phyloP scores from a whole-genome alignment of 108 stramenopile species.

The Licmophora abbreviata region DNA sequence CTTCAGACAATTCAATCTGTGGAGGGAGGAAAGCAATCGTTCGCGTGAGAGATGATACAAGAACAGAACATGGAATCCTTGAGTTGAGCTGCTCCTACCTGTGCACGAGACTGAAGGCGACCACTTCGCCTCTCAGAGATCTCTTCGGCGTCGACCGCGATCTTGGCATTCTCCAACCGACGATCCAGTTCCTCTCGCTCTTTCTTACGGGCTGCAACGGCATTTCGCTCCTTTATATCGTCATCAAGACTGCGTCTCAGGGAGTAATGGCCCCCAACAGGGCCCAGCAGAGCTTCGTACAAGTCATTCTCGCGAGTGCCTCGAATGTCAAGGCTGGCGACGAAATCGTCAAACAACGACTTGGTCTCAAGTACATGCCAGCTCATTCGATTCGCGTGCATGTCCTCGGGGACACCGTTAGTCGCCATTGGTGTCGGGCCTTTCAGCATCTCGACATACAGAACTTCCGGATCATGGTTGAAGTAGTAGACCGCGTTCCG shows the following conservation, averaged over 20 bases:
- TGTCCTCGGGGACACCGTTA: conserved; percentile 22
- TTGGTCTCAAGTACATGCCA: conserved; percentile 74
- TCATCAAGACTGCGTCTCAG: conserved; percentile 48
- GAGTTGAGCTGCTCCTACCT: conserved; percentile 44
- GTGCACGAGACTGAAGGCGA: conserved; percentile 47
- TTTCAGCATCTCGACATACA: conserved; percentile 51
- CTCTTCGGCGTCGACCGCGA: conserved; percentile 33
- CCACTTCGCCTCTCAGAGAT: conserved; percentile 54
- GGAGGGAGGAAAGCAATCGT: conserved; percentile 11
- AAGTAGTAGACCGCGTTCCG: conserved; percentile 67
- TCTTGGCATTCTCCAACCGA: conserved; percentile 50
- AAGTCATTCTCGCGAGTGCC: conserved; percentile 65
- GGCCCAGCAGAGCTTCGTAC: conserved; percentile 29
- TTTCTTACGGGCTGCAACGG: conserved; percentile 19
- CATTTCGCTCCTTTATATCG: conserved; percentile 48
- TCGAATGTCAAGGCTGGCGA: conserved; percentile 55
- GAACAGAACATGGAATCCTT: conserved; percentile 45
- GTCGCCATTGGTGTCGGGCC: conserved; percentile 21
- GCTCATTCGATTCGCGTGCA: conserved; percentile 33
- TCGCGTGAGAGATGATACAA: too few species aligned
- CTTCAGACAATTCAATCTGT: conserved; percentile 1
- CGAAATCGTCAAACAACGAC: conserved; percentile 53
- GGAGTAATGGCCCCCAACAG: conserved; percentile 21
- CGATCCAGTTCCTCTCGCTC: conserved; percentile 53
- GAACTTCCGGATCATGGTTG: conserved; percentile 56